phyloP scores from a whole-genome alignment of 139 green algal species.

The Chlamydomonas applanata region DNA sequence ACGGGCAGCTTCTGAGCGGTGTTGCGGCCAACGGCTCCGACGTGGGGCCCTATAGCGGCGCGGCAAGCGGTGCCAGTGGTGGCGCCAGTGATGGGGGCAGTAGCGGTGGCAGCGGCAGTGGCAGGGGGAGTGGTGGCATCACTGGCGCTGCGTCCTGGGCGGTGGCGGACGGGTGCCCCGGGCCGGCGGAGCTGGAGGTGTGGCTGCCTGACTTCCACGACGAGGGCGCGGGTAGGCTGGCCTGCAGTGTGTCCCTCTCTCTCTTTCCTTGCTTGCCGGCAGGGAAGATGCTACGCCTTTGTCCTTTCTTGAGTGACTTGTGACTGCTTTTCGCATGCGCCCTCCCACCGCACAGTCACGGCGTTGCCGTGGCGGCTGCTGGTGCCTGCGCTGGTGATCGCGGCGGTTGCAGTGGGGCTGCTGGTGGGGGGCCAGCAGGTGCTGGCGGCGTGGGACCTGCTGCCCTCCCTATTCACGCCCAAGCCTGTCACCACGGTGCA shows the following conservation, averaged over 20 bases:
- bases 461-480: conserved; percentile 27
- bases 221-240: conserved; percentile 1
- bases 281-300: too few species aligned
- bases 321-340: too few species aligned
- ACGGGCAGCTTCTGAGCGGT: too few species aligned
- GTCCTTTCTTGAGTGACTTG: too few species aligned
- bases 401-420: background rate
- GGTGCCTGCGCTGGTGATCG: conserved; percentile 5
- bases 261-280: too few species aligned
- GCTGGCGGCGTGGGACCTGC: conserved; percentile 16
- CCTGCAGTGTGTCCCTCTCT: too few species aligned
- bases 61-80: too few species aligned
- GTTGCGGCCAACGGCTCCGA: too few species aligned
- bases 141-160: too few species aligned
- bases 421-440: conserved; percentile 2
- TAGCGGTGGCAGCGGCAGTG: background rate
- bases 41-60: too few species aligned
- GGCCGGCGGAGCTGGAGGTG: background rate
- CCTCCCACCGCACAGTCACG: background rate
- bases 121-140: background rate
- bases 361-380: conserved; percentile 15
- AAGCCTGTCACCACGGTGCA: conserved; percentile 17
- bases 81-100: too few species aligned
- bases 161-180: background rate
- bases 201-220: conserved; percentile 12